Evolutionary conservation across 768 basidiomycete species (phyloP), one percentile per base, ranked within the genome.

Genomic region (Xerocomus potaroensis): DNA sequence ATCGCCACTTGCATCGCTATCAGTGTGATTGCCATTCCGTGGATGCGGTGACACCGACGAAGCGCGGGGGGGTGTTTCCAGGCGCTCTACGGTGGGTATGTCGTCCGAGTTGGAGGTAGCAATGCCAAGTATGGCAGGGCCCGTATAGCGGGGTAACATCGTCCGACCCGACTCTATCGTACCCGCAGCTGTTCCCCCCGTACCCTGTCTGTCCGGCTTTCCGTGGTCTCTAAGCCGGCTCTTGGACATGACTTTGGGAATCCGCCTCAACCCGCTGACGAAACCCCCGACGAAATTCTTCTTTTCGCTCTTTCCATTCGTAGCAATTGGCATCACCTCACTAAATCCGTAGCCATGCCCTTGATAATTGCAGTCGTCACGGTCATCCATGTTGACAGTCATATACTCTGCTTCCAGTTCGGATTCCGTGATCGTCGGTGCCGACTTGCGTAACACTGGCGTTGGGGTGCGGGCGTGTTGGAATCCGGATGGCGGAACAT

Each of bases 201-300:
- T 39, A 5, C 47, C 56, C n/a, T 56, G 63, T 43, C 59, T 60
- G 18, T 51, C 56, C 18, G 52, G 48, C 32, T 59, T 63, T 26
- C 45, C 41, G 35, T 60, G 44, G 12, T 65, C 64, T 42, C 53
- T 57, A 34, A 66, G 24, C 35, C 64, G 59, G 5, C 49, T 41
- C 53, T 57, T 66, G 30, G 64, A 66, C 57, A 66, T 66, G 43
- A 67, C 64, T 35, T 66, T 66, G 11, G 64, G 64, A 32, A 66
- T 51, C 18, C 65, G 53, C 32, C 66, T 55, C 26, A 66, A 45
- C 22, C 65, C 60, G 43, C 24, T 65, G 35, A 65, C 63, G 46
- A 66, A 57, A 11, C 64, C 64, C 9, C 59, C 64, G 2, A 66
- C 54, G 27, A 66, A 55, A 19, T 57, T 66, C 47, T 41, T 67